Evolutionary conservation across 495 filamentous ascomycete genomes (phyloP).

Genomic region (Annulohypoxylon stygium): DNA sequence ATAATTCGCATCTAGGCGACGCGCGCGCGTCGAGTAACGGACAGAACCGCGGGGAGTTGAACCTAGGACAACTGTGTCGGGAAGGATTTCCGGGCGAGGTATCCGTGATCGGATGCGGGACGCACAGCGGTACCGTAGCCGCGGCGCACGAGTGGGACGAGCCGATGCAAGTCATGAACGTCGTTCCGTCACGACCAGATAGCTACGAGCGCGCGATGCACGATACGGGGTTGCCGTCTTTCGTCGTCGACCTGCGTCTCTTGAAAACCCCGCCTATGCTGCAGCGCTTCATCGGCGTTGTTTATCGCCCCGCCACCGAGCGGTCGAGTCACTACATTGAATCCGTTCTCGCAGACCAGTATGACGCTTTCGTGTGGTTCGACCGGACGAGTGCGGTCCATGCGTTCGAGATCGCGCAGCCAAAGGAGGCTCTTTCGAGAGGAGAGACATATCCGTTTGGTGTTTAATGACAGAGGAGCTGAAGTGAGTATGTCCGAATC

Average conservation of each 20-base stretch:
- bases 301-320: slow-evolving; percentile 67
- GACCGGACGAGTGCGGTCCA: slow-evolving; percentile 63
- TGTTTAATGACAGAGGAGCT: slow-evolving; percentile 43
- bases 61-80: slow-evolving; percentile 67
- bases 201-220: slow-evolving; percentile 57
- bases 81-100: slow-evolving; percentile 60
- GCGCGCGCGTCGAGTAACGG: slow-evolving; percentile 66
- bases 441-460: slow-evolving; percentile 70
- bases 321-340: slow-evolving; percentile 65
- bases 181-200: slow-evolving; percentile 46
- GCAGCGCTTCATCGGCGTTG: slow-evolving; percentile 68
- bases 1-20: slow-evolving; percentile 68
- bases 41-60: slow-evolving; percentile 61
- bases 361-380: slow-evolving; percentile 69
- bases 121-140: slow-evolving; percentile 67
- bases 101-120: slow-evolving; percentile 67
- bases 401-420: slow-evolving; percentile 63
- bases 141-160: slow-evolving; percentile 66
- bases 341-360: slow-evolving; percentile 63
- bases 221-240: slow-evolving; percentile 46
- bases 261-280: slow-evolving; percentile 56
- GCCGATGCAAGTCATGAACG: slow-evolving; percentile 39
- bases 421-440: slow-evolving; percentile 57
- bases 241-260: slow-evolving; percentile 52
- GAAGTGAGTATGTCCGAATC: neutral